Conservation (phyloP, 2,329 filamentous ascomycete species). For the Lasiodiplodia theobromae region DNA sequence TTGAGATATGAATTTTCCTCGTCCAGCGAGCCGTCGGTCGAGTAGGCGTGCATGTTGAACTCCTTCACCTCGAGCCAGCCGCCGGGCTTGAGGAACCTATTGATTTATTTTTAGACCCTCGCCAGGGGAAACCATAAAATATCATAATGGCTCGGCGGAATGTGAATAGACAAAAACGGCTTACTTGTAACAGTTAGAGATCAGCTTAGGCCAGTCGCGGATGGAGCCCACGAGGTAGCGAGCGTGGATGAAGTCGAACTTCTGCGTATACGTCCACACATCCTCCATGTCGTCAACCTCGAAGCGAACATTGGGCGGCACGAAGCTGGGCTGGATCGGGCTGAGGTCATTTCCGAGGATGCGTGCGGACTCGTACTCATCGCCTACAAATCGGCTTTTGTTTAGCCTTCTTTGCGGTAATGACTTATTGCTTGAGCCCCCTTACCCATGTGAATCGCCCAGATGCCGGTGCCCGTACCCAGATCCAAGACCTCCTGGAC, state of each 20-base stretch:
- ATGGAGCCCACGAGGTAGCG: conserved; percentile 60
- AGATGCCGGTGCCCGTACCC: conserved; percentile 32
- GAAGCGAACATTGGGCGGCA: conserved; percentile 56
- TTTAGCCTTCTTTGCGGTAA: neutral
- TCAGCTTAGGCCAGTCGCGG: conserved; percentile 59
- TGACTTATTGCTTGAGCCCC: neutral
- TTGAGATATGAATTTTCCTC: conserved; percentile 22
- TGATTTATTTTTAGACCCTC: conserved; percentile 53
- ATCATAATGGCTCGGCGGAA: neutral
- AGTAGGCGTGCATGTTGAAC: conserved; percentile 37
- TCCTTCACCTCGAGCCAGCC: conserved; percentile 45
- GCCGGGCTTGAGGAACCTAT: conserved; percentile 34
- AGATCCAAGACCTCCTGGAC: conserved; percentile 36
- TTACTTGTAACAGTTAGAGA: conserved; percentile 57
- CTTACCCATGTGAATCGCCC: conserved; percentile 13
- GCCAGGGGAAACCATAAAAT: conserved; percentile 37
- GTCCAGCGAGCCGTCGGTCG: conserved; percentile 43
- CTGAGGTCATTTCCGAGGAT: conserved; percentile 56
- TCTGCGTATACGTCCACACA: conserved; percentile 40
- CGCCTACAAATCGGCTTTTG: conserved; percentile 31
- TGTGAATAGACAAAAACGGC: conserved; percentile 31
- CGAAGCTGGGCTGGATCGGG: conserved; percentile 58
- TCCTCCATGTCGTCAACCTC: conserved; percentile 58
- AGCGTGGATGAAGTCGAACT: conserved; percentile 66
- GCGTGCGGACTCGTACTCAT: conserved; percentile 40